Conservation (phyloP, 2,329 filamentous ascomycete genomes). For the Penicillium fuscoglaucum region DNA sequence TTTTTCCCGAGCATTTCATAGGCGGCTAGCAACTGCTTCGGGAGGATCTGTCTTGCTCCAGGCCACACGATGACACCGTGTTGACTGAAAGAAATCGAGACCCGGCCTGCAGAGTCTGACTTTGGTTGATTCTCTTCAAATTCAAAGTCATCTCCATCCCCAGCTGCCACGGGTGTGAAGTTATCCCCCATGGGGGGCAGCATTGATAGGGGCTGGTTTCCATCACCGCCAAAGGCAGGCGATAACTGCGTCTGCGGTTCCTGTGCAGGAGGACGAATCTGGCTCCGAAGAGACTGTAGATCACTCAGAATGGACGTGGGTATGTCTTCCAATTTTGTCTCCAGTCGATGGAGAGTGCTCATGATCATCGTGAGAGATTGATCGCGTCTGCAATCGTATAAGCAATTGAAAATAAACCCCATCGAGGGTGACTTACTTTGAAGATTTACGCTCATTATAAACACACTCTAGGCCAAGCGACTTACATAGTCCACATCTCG, state of each 20-base stretch:
- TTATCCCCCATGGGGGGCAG: constrained; percentile 20
- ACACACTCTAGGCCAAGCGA: constrained; percentile 51
- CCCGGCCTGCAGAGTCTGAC: constrained; percentile 34
- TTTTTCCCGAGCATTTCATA: constrained; percentile 46
- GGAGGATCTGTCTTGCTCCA: constrained; percentile 47
- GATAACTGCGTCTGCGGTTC: constrained; percentile 19
- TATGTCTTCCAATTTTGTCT: constrained; percentile 54
- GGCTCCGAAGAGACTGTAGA: constrained; percentile 35
- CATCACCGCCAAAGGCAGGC: constrained; percentile 14
- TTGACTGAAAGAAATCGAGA: constrained; percentile 53
- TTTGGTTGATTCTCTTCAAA: constrained; percentile 30
- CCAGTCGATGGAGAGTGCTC: constrained; percentile 55
- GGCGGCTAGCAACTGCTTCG: constrained; percentile 41
- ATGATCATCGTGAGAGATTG: constrained; percentile 57
- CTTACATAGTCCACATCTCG: constrained; percentile 54
- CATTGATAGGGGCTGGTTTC: constrained; percentile 10
- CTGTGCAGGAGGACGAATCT: constrained; percentile 23
- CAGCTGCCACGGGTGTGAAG: constrained; percentile 31
- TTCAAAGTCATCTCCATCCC: constrained; percentile 32
- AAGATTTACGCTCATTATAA: constrained; percentile 55
- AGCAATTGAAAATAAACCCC: not conserved
- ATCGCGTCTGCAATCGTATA: constrained; percentile 45
- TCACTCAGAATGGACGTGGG: constrained; percentile 37
- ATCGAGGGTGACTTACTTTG: constrained; percentile 43
- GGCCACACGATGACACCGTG: constrained; percentile 54